Evolutionary conservation across 2,329 filamentous ascomycete species (phyloP), one percentile per base, ranked within the genome.

Genomic region (Exophiala lecanii-corni): DNA sequence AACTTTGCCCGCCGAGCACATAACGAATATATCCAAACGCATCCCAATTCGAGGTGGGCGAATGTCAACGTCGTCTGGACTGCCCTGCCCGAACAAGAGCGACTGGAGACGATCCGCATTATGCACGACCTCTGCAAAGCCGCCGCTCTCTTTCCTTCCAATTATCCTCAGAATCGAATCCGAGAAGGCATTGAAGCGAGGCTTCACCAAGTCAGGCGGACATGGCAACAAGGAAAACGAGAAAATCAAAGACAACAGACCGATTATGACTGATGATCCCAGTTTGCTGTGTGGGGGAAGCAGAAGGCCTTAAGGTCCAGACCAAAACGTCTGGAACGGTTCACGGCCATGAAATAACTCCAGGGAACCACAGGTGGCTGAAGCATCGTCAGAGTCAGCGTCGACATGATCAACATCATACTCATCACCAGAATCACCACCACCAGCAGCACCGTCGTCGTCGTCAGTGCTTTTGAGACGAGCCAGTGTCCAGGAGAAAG

Each of bases 141-240:
- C 17, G 36, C 38, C 34, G 28, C 30, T 30, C 45, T 51, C 4
- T 51, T 51, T 25, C 45, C 49, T 25, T 35, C 49, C 6, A 38
- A 31, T 15, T 43, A 43, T 38, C 19, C 18, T 12, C 39, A 45
- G 39, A 21, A 26, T 12, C 17, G 38, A 7, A 44, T 51, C 31
- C 39, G 46, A 36, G 35, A 43, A 25, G 49, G 49, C 28, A 48
- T 48, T 25, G 42, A 46, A 36, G 45, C 48, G 26, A 46, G 49
- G 33, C 42, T 51, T 42, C 45, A 51, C 26, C 45, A 49, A 38
- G 45, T 48, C 30, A 42, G 49, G 30, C 42, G 49, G 17, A 51
- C 49, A 17, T 51, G 49, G 49, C 45, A 49, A 39, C 49, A 51
- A 34, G 38, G 31, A 49, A 42, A 39, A 49, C 44, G 37, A 45